Evolutionary conservation across 495 filamentous ascomycete genomes (phyloP).

Genomic region (Penicillium manginii): DNA sequence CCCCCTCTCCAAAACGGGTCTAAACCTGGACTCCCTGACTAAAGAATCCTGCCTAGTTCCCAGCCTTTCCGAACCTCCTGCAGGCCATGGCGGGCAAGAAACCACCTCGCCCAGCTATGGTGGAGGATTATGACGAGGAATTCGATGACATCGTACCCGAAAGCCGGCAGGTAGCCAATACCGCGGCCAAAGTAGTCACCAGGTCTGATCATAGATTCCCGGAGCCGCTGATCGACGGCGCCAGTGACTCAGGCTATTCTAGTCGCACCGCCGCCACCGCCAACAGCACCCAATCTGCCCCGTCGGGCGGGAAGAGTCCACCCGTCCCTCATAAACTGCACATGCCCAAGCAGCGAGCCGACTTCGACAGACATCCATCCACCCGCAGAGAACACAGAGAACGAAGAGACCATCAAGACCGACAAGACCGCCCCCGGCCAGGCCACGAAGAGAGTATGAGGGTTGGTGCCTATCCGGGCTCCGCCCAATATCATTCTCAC

Average conservation of each 20-base stretch:
- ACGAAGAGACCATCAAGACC: slow-evolving; percentile 38
- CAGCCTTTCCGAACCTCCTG: slow-evolving; percentile 23
- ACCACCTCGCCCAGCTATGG: slow-evolving; percentile 49
- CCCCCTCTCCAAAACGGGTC: slow-evolving; percentile 12
- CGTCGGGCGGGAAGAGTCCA: slow-evolving; percentile 47
- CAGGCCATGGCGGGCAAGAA: slow-evolving; percentile 45
- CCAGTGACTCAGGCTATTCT: slow-evolving; percentile 68
- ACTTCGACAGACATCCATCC: slow-evolving; percentile 37
- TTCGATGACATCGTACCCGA: slow-evolving; percentile 49
- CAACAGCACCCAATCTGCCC: slow-evolving; percentile 57
- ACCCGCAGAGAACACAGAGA: slow-evolving; percentile 28
- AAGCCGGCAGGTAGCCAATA: slow-evolving; percentile 52
- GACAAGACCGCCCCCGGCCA: slow-evolving; percentile 32
- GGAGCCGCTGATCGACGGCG: slow-evolving; percentile 48
- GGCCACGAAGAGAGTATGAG: slow-evolving; percentile 43
- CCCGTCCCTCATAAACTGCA: slow-evolving; percentile 46
- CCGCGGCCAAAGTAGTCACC: slow-evolving; percentile 54
- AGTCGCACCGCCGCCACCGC: slow-evolving; percentile 62
- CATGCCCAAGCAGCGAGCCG: slow-evolving; percentile 36
- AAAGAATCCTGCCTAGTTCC: slow-evolving; percentile 16
- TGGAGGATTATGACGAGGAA: slow-evolving; percentile 63
- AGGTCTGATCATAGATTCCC: slow-evolving; percentile 48
- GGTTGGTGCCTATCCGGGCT: slow-evolving; percentile 37
- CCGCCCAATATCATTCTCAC: slow-evolving; percentile 34
- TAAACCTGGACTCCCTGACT: slow-evolving; percentile 12